Evolutionary conservation across 2,329 filamentous ascomycete species (phyloP).

Genomic region (Monosporascus sp.): DNA sequence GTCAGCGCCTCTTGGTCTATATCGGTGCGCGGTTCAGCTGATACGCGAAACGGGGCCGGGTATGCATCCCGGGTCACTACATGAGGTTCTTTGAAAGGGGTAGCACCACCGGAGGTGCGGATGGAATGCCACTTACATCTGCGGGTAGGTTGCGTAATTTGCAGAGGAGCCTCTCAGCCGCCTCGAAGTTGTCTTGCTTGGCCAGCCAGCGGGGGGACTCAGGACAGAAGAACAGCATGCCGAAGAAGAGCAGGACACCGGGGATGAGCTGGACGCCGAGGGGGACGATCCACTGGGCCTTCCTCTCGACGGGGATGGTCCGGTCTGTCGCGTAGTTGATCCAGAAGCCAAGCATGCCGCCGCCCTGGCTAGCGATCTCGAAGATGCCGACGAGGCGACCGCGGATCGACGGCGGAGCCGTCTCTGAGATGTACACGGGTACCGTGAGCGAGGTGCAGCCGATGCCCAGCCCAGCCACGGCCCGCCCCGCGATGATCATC

Average conservation of each 20-base stretch:
- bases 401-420: slow-evolving; percentile 45
- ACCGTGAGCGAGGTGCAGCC: slow-evolving; percentile 46
- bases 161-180: slow-evolving; percentile 31
- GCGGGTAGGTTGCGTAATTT: slow-evolving; percentile 44
- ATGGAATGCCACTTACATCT: slow-evolving; percentile 23
- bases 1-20: no score
- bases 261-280: slow-evolving; percentile 37
- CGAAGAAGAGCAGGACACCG: slow-evolving; percentile 27
- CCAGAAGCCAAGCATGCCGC: slow-evolving; percentile 44
- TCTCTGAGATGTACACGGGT: slow-evolving; percentile 54
- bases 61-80: no score
- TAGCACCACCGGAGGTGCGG: no score
- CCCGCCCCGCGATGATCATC: slow-evolving; percentile 52
- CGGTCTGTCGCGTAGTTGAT: slow-evolving; percentile 16
- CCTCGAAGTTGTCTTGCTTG: slow-evolving; percentile 30
- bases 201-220: slow-evolving; percentile 9
- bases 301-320: slow-evolving; percentile 8
- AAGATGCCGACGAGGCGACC: slow-evolving; percentile 46
- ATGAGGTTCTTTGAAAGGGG: no score
- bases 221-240: slow-evolving; percentile 22
- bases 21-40: no score
- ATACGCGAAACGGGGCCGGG: no score
- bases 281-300: slow-evolving; percentile 38
- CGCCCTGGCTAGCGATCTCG: slow-evolving; percentile 45
- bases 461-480: slow-evolving; percentile 45